A percentile compares a stretch with the other conserved stretches of the same genome.
Conservation (phyloP, 768 basidiomycete genomes). For the Zangia roseola region DNA sequence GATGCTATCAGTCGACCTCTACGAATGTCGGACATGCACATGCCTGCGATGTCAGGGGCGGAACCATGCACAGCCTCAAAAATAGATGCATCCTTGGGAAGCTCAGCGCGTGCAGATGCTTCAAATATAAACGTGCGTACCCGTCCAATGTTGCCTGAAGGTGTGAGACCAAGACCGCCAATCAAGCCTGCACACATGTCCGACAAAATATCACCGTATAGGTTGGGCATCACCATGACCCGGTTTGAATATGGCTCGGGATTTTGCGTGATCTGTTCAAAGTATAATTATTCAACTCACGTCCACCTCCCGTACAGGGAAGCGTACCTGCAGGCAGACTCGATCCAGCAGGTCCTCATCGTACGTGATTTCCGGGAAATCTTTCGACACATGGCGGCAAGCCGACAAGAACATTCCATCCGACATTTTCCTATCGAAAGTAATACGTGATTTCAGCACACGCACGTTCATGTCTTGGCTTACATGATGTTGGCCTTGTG, state of each 20-base stretch:
- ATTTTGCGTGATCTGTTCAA: slow-evolving; percentile 78
- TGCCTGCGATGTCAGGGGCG: slow-evolving; percentile 97
- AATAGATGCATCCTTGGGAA: slow-evolving; percentile 87
- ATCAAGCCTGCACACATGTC: slow-evolving; percentile 99
- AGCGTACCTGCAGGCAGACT: slow-evolving; percentile 82
- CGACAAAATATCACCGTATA: slow-evolving; percentile 93
- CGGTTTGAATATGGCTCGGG: slow-evolving; percentile 91
- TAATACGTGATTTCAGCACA: slow-evolving; percentile 10
- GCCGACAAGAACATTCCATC: slow-evolving; percentile 99
- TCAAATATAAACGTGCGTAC: slow-evolving; percentile 43
- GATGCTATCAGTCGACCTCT: slow-evolving; percentile 3
- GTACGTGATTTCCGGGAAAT: slow-evolving; percentile 89
- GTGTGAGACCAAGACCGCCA: slow-evolving; percentile 95
- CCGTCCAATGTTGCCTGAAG: slow-evolving; percentile 95
- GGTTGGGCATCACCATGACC: slow-evolving; percentile 99
- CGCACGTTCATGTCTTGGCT: slow-evolving; percentile 27
- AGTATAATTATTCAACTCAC: background rate
- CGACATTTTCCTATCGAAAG: slow-evolving; percentile 88
- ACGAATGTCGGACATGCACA: slow-evolving; percentile 20
- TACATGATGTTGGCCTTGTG: slow-evolving; percentile 99
- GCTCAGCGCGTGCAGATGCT: slow-evolving; percentile 13
- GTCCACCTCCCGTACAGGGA: background rate
- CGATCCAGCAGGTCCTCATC: slow-evolving; percentile 98
- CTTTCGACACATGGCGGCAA: slow-evolving; percentile 93
- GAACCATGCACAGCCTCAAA: slow-evolving; percentile 99